Evolutionary conservation across 768 basidiomycete species (phyloP).

Genomic region (Mycena polygramma): DNA sequence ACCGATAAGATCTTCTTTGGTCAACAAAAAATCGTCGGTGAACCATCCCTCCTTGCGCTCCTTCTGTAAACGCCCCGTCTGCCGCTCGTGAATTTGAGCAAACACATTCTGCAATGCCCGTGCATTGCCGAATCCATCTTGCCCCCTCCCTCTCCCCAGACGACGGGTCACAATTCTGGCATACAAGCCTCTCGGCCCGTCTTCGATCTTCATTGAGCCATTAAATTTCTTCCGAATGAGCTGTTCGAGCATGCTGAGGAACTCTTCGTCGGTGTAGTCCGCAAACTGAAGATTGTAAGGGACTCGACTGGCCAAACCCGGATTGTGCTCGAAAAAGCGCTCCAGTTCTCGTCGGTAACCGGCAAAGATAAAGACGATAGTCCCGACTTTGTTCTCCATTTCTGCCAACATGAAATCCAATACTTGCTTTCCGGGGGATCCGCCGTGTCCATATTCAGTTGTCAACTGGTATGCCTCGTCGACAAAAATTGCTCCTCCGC

Average conservation of each 20-base stretch:
- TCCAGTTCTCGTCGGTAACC: conserved; percentile 83
- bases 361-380: conserved; percentile 75
- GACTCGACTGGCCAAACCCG: conserved; percentile 76
- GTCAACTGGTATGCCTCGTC: conserved; percentile 81
- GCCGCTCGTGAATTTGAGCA: conserved; percentile 60
- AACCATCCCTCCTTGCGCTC: conserved; percentile 32
- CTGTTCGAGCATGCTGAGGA: conserved; percentile 66
- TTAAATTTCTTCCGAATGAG: conserved; percentile 58
- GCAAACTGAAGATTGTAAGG: conserved; percentile 69
- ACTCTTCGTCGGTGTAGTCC: conserved; percentile 71
- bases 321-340: conserved; percentile 81
- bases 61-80: conserved; percentile 62
- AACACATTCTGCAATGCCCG: conserved; percentile 69
- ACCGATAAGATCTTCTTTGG: conserved; percentile 71
- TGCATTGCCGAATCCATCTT: conserved; percentile 76
- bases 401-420: conserved; percentile 79
- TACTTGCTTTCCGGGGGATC: conserved; percentile 68
- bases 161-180: conserved; percentile 68
- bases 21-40: conserved; percentile 63
- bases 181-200: conserved; percentile 66
- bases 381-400: conserved; percentile 78
- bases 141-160: conserved; percentile 68
- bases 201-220: conserved; percentile 68
- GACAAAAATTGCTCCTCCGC: conserved; percentile 76
- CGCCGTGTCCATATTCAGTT: conserved; percentile 55